Conservation (phyloP, 228 moss, liverwort and hornwort genomes). For the Sphagnum magellanicum region DNA sequence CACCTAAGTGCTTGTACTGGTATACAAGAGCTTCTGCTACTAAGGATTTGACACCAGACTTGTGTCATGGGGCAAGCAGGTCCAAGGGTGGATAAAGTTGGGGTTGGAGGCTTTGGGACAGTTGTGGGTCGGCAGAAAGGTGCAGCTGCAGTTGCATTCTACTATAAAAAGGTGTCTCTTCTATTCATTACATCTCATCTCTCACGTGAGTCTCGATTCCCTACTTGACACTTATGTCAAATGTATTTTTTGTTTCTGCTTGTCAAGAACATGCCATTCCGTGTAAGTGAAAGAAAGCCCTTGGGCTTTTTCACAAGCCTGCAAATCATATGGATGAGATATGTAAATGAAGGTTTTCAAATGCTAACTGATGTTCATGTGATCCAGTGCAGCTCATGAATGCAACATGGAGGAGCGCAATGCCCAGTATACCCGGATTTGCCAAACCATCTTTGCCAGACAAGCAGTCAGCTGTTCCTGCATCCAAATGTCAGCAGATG, state of each 20-base stretch:
- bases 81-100: conserved; percentile 59
- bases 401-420: conserved; percentile 60
- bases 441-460: conserved; percentile 44
- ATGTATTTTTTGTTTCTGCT: neutral
- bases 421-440: conserved; percentile 50
- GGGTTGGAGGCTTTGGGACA: conserved; percentile 56
- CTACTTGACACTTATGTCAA: neutral
- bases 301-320: no score
- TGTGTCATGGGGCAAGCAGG: conserved; percentile 21
- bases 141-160: conserved; percentile 47
- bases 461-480: conserved; percentile 23
- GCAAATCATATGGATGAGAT: no score
- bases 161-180: conserved; percentile 61
- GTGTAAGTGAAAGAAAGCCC: no score
- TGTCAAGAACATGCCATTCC: neutral
- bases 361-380: conserved; percentile 5
- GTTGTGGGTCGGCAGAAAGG: conserved; percentile 78
- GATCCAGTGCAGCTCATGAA: conserved; percentile 65
- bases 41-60: neutral
- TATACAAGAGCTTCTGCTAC: neutral
- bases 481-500: conserved; percentile 12
- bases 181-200: conserved; percentile 83
- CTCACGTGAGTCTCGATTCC: conserved; percentile 42
- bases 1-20: neutral
- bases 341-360: neutral